A percentile compares a stretch with the other conserved stretches of the same genome.
Evolutionary conservation across 202 grass and related monocot genomes (phyloP).

Genomic region (Miscanthus sacchariflorus): DNA sequence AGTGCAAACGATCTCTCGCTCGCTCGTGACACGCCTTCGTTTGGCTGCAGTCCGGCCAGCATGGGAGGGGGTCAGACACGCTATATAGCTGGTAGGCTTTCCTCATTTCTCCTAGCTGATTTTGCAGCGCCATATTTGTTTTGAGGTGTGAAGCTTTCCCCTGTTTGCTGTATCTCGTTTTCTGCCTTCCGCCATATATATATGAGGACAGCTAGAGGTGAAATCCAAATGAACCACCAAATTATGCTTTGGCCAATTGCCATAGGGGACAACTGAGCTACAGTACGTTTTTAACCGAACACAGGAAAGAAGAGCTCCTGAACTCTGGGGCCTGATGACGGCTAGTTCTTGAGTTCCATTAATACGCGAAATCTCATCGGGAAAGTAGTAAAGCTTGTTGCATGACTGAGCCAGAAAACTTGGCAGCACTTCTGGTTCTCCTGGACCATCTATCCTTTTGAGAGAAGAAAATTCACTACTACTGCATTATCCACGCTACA

Average conservation of each 20-base stretch:
- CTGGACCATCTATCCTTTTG: conserved; percentile 9
- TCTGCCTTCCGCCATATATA: background rate
- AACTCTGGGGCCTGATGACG: background rate
- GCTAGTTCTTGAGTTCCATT: background rate
- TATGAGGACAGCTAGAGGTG: background rate
- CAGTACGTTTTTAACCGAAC: background rate
- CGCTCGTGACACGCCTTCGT: background rate
- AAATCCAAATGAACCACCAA: background rate
- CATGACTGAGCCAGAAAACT: conserved; percentile 17
- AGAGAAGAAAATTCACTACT: background rate
- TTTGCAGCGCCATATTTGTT: background rate
- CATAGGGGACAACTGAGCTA: background rate
- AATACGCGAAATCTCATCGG: conserved; percentile 22
- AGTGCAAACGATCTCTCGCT: too few species aligned
- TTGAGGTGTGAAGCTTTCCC: background rate
- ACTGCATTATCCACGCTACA: background rate
- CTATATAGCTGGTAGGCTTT: background rate
- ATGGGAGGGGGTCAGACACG: background rate
- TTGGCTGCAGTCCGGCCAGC: background rate
- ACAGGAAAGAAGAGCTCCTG: background rate
- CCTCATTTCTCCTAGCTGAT: background rate
- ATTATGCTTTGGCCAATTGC: background rate
- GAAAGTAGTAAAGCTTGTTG: conserved; percentile 23
- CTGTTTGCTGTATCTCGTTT: background rate
- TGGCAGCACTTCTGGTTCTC: background rate